These are phyloP conservation scores for Lepraria neglecta DNA, from an alignment of 495 filamentous ascomycete genomes.

Conservation along the genomic window DNA sequence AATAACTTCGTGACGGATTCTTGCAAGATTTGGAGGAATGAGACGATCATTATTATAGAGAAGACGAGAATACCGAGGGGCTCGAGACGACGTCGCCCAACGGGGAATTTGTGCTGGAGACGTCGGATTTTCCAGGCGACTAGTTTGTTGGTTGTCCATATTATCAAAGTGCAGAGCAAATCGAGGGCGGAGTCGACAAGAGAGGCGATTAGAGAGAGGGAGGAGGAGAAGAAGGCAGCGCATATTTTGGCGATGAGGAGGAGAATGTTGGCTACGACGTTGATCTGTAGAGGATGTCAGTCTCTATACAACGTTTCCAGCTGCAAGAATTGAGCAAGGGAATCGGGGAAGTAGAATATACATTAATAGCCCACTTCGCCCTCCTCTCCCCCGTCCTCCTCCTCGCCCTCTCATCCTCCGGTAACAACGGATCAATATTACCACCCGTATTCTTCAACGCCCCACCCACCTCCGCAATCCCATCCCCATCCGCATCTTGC, in stretches of 20 bases:
- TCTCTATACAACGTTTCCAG: not conserved
- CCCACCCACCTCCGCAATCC: constrained; percentile 37
- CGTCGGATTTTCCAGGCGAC: constrained; percentile 59
- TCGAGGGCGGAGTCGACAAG: constrained; percentile 85
- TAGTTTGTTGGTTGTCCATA: constrained; percentile 71
- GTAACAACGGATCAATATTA: constrained; percentile 41
- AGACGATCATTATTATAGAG: constrained; percentile 77
- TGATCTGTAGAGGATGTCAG: constrained; percentile 52
- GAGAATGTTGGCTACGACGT: constrained; percentile 71
- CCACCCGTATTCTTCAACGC: constrained; percentile 36
- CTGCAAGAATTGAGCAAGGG: not conserved
- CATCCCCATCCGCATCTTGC: constrained; percentile 44
- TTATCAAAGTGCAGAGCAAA: constrained; percentile 77
- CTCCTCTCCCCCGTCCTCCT: constrained; percentile 34
- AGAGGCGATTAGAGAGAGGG: constrained; percentile 79
- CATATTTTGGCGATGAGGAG: constrained; percentile 72
- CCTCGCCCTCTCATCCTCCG: constrained; percentile 43
- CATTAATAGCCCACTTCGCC: constrained; percentile 49
- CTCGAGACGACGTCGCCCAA: constrained; percentile 70
- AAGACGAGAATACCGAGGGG: constrained; percentile 72
- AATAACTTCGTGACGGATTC: constrained; percentile 62
- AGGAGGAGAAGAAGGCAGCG: constrained; percentile 68
- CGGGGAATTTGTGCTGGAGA: constrained; percentile 64
- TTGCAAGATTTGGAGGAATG: constrained; percentile 75
- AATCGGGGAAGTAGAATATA: constrained; percentile 9